Evolutionary conservation across 345 rosid genomes (phyloP), one percentile per base, ranked within the genome.

Genomic region (Eucalyptus cloeziana): DNA sequence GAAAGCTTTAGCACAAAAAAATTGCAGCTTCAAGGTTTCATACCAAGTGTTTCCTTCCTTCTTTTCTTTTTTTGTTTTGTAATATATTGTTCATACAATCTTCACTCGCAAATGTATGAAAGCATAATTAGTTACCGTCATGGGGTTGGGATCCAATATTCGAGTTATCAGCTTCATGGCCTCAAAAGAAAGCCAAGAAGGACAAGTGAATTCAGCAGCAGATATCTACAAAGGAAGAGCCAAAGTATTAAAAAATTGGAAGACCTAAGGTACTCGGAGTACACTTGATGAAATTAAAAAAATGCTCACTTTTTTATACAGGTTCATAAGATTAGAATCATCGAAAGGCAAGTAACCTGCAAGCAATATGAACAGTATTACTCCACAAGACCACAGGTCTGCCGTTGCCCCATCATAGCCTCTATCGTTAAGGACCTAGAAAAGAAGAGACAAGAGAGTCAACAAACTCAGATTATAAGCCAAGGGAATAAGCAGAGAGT

Each of bases 301-400:
- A 91, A 92, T 90, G 93, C 99, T 95, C 95, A 98, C 99, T 93
- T 95, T 98, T 88, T 95, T 97, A 91, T 98, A 98, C 86, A 98
- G 98, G 95, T 93, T 96, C 93, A 97, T 93, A 81, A 98, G 94
- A 98, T 95, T 98, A 93, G 98, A 90, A 94, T 98, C 99, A 92
- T 98, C 99, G 27, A 98, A 98, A 94, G 99, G 99, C 94, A 98
- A 98, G 94, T 98, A 97, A 90, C 99, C 99, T 88, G 99, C 99
- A 89, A 98, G 97, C 94, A 98, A 90, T 54, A 98, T 98, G 95
- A 95, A 98, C 89, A 98, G 99, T 90, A 98, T 94, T 88, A 98
- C 99, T 89, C 99, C 99, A 87, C 99, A 97, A 50, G 99, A 98
- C 99, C 99, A 98, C 93, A 98, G 86, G 89, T 98, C 99, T 13